Evolutionary conservation across 768 basidiomycete genomes (phyloP).

Genomic region (Tulasnella calospora): DNA sequence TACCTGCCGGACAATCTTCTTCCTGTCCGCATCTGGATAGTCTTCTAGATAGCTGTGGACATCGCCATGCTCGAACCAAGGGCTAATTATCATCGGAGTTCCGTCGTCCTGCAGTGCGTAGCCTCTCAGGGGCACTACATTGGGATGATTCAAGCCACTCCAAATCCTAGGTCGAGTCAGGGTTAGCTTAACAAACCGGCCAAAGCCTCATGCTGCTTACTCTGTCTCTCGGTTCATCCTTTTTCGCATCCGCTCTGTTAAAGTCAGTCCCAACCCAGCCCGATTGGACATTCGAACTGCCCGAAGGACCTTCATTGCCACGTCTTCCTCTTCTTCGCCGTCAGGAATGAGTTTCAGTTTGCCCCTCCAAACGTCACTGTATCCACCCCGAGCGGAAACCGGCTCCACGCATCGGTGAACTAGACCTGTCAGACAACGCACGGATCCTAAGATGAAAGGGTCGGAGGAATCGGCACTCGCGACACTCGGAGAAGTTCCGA

Average conservation of each 20-base stretch:
- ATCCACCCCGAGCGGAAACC: constrained; percentile 15
- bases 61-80: constrained; percentile 23
- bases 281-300: constrained; percentile 19
- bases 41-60: not conserved
- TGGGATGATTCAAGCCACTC: constrained; percentile 10
- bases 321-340: not conserved
- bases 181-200: not conserved
- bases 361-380: constrained; percentile 21
- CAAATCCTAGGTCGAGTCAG: constrained; percentile 4
- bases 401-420: not conserved
- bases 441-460: not conserved
- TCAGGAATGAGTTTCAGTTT: not conserved
- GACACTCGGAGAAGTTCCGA: not conserved
- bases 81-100: constrained; percentile 17
- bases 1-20: constrained; percentile 22
- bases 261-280: not conserved
- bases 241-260: constrained; percentile 4
- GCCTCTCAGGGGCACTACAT: constrained; percentile 15
- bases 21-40: constrained; percentile 20
- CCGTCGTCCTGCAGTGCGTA: constrained; percentile 14
- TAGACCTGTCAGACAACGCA: not conserved
- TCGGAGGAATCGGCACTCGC: not conserved
- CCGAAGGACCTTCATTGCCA: constrained; percentile 21
- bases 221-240: constrained; percentile 4
- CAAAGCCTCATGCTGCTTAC: not conserved